Base-by-base conservation (phyloP, 371 early-diverging fungal genomes). In the Capillidium heterosporum region DNA sequence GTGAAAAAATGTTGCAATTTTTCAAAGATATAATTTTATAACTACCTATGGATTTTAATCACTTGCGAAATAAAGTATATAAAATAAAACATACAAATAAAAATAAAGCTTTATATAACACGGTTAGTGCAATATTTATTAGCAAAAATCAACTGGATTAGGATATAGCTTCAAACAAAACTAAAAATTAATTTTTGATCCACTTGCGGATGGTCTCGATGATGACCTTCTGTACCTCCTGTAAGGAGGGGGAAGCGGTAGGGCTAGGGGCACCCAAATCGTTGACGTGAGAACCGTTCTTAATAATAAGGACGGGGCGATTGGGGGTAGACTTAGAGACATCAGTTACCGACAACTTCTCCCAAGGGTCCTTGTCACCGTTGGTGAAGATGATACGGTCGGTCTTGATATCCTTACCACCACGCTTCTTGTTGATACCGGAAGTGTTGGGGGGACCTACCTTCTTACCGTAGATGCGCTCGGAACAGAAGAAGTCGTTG, bases 201-300 rank as follows among this genome's bases (percentile, higher is more conserved):
- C 56, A 56, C 29, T 28, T n/a, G 8, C 26, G 15, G 29, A 56
- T 44, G 42, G 41, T 41, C 13, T 40, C 56, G 28, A 40, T 7
- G 32, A 56, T 56, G 26, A 19, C 27, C 39, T 57, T 57, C 41
- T 57, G 50, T 4, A 55, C 40, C 19, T 52, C 41, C 32, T 44
- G 31, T 27, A 61, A 35, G 19, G 57, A 56, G 0, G 35, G 44
- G 31, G 49, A 47, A 26, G 58, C 59, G 21, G 3, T 29, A 29
- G 58, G 47, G n/a, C 26, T 43, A 4, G 46, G 49, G 46, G 48
- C n/a, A 32, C 32, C 32, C n/a, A 62, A 48, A 42, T 62, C 63
- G 24, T 32, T 54, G 11, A 28, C 52, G 19, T 62, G 63, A 46
- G 59, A 56, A 23, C 57, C 63, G 31, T 55, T 43, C 32, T 49